Evolutionary conservation across 352 stramenopile genomes (phyloP).

Genomic region (Phytophthora gonapodyides): DNA sequence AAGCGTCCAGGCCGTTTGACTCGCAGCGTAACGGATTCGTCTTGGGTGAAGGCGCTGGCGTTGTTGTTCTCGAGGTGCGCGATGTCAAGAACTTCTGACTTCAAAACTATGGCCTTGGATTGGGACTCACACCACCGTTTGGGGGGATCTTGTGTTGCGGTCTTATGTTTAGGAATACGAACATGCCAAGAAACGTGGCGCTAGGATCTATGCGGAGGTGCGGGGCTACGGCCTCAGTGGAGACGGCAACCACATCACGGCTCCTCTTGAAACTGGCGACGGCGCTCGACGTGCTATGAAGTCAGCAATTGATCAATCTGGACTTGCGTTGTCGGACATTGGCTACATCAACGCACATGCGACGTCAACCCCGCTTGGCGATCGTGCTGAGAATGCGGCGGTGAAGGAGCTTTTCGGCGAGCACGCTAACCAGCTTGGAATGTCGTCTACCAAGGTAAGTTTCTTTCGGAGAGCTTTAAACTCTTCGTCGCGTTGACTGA

Average conservation of each 20-base stretch:
- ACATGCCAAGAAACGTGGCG: conserved; percentile 91
- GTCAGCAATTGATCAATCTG: conserved; percentile 84
- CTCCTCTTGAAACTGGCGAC: conserved; percentile 67
- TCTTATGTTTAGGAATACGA: conserved; percentile 71
- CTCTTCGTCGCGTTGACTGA: neutral
- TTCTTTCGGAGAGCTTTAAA: neutral
- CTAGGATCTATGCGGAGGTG: conserved; percentile 95
- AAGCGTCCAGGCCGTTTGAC: conserved; percentile 97
- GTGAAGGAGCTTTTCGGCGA: conserved; percentile 89
- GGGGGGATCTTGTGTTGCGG: neutral
- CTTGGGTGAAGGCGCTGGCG: conserved; percentile 89
- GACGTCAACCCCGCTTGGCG: conserved; percentile 97
- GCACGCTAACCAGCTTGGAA: conserved; percentile 52
- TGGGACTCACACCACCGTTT: too few relatives aligned
- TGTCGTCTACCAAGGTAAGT: conserved; percentile 84
- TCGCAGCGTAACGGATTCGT: conserved; percentile 96
- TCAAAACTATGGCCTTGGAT: neutral
- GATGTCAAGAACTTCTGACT: neutral
- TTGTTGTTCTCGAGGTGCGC: conserved; percentile 65
- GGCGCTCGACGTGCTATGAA: conserved; percentile 90
- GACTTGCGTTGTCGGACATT: conserved; percentile 81
- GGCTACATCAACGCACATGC: conserved; percentile 99
- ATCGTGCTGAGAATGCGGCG: conserved; percentile 93
- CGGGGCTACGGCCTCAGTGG: conserved; percentile 94
- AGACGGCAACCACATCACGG: conserved; percentile 96